These are phyloP conservation scores for Prunus mume DNA, from an alignment of 306 rosid species.

Conservation along the genomic window DNA sequence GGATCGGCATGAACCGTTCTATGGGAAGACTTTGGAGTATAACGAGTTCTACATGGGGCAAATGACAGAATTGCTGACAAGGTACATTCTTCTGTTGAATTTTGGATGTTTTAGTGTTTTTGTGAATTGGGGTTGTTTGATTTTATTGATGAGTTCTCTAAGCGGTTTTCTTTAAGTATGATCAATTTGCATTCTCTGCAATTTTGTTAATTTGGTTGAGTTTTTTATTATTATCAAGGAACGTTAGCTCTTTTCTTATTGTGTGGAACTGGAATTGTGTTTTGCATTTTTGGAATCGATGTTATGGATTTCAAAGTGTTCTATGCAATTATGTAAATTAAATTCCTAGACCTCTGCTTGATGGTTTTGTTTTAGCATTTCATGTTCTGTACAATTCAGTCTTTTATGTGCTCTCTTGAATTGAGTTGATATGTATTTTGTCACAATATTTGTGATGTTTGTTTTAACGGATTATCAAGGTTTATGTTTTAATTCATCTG, in stretches of 20 bases:
- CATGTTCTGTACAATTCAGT: background rate
- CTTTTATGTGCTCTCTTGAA: background rate
- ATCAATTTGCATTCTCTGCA: background rate
- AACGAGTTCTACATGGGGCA: conserved; percentile 75
- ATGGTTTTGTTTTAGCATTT: background rate
- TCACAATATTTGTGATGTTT: background rate
- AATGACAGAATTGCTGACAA: conserved; percentile 85
- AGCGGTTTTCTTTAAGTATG: background rate
- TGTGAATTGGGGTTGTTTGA: background rate
- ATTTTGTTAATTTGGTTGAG: background rate
- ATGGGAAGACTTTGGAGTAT: conserved; percentile 61
- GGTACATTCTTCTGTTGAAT: conserved; percentile 32
- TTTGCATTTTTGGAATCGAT: background rate
- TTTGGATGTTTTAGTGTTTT: background rate
- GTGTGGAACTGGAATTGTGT: background rate
- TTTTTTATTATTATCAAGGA: background rate
- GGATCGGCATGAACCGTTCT: conserved; percentile 76
- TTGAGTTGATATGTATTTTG: background rate
- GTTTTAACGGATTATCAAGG: background rate
- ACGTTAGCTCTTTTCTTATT: background rate
- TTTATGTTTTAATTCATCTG: background rate
- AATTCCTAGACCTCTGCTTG: too few species aligned
- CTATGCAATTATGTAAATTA: background rate
- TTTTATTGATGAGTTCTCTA: background rate
- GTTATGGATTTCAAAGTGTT: background rate